Evolutionary conservation across 2,329 filamentous ascomycete genomes (phyloP), one percentile per base, ranked within the genome.

Genomic region (Verticillium klebahnii): DNA sequence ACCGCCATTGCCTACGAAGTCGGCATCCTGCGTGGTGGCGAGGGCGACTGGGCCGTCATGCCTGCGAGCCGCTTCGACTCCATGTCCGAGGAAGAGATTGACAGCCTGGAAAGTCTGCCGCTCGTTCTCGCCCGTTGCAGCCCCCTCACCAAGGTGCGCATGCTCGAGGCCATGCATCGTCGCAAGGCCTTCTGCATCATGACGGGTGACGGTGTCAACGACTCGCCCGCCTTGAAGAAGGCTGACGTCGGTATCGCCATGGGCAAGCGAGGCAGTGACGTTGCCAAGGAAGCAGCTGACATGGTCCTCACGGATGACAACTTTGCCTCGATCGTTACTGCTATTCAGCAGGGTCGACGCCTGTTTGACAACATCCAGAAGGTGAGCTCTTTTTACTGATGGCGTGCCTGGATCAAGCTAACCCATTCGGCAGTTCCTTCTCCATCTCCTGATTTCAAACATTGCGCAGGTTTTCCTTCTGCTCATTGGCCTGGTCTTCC

Each of bases 241-340:
- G 86, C 89, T 5, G 89, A 92, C 68, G 88, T 92, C 17, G 89
- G 89, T 69, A 91, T 92, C 66, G 89, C 89, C 65, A 92, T 91
- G 89, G 88, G 89, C 57, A 78, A 86, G 65, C 81, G 86, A 52
- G 89, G 89, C 17, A 89, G 85, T 55, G 89, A 91, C 69, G 89
- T 92, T 11, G 89, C 89, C 64, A 91, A 91, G 69, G 88, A 95
- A 74, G 92, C 92, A 2, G 89, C 91, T 1, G 92, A 96, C 70
- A 95, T 96, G 82, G 91, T 96, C 39, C 79, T 96, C 50, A 93
- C 91, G 0, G 91, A 95, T 71, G 92, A 95, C 74, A 93, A 96
- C 75, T 96, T 96, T 71, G 90, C 92, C 12, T 92, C 89, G 32
- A 91, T 91, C 61, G 82, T 91, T 50, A 88, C 85, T n/a, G 88